A percentile compares a stretch with the other conserved stretches of the same genome.
Evolutionary conservation across 352 stramenopile genomes (phyloP).

Genomic region (Globisporangium abappressorium): DNA sequence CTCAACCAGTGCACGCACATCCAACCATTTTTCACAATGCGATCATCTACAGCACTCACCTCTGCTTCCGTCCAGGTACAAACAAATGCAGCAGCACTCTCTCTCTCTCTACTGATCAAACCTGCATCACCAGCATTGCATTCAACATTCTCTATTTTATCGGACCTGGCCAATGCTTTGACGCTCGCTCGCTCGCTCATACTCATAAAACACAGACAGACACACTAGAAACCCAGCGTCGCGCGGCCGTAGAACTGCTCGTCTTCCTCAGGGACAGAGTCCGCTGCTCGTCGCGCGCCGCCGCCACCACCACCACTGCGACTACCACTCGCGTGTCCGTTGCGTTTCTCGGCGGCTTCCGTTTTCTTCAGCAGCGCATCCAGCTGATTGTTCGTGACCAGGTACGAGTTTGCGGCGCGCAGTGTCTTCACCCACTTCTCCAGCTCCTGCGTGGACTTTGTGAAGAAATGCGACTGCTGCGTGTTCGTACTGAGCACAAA

Average conservation of each 20-base stretch:
- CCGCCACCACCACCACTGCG: constrained; percentile 9
- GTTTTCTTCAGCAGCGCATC: constrained; percentile 30
- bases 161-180: background rate
- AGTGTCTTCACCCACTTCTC: constrained; percentile 79
- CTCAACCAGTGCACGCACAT: background rate
- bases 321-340: background rate
- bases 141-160: constrained; percentile 12
- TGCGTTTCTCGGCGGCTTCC: constrained; percentile 25
- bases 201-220: constrained; percentile 2
- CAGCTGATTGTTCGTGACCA: constrained; percentile 46
- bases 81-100: background rate
- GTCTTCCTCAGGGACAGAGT: constrained; percentile 52
- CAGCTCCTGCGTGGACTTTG: constrained; percentile 64
- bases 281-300: constrained; percentile 25
- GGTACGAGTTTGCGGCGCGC: constrained; percentile 59
- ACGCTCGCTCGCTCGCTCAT: background rate
- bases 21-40: constrained; percentile 6
- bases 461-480: constrained; percentile 87
- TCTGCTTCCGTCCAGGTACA: background rate
- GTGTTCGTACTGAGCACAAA: constrained; percentile 80
- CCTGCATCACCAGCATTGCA: background rate
- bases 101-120: background rate
- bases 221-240: constrained; percentile 71
- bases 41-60: background rate
- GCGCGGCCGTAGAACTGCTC: constrained; percentile 82